These are phyloP conservation scores for Phytophthora sojae DNA, from an alignment of 352 stramenopile genomes.

Conservation along the genomic window DNA sequence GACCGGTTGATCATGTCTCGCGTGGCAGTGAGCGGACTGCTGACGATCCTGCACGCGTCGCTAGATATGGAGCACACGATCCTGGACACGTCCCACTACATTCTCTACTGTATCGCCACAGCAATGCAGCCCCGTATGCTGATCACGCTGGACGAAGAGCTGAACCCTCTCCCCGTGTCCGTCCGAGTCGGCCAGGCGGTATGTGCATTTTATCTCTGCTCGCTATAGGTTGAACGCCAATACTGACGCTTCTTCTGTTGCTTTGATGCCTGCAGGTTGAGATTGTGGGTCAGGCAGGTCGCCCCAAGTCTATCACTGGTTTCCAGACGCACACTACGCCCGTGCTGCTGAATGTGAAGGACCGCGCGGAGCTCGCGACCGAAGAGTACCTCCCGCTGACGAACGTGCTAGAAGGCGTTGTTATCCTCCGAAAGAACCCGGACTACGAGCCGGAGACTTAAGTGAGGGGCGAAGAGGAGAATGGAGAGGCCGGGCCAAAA, in stretches of 20 bases:
- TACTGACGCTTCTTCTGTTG: background rate
- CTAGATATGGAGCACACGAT: slow-evolving; percentile 99
- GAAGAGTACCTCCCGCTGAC: slow-evolving; percentile 97
- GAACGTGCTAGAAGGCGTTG: slow-evolving; percentile 98
- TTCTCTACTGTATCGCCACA: slow-evolving; percentile 98
- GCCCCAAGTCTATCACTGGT: slow-evolving; percentile 99
- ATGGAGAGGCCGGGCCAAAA: slow-evolving; percentile 12
- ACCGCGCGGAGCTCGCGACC: slow-evolving; percentile 98
- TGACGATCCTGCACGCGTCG: slow-evolving; percentile 96
- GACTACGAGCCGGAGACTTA: slow-evolving; percentile 89
- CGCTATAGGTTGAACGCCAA: background rate
- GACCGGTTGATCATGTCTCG: slow-evolving; percentile 92
- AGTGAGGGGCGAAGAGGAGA: slow-evolving; percentile 23
- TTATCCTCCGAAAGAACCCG: slow-evolving; percentile 99
- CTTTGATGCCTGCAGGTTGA: slow-evolving; percentile 83
- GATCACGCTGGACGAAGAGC: slow-evolving; percentile 97
- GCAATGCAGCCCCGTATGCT: slow-evolving; percentile 99
- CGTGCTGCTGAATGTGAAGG: slow-evolving; percentile 97
- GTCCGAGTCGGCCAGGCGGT: slow-evolving; percentile 99
- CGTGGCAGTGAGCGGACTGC: slow-evolving; percentile 94
- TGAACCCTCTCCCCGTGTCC: slow-evolving; percentile 96
- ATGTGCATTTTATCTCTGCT: slow-evolving; percentile 31
- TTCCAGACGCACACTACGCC: slow-evolving; percentile 99
- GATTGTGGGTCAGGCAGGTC: slow-evolving; percentile 98
- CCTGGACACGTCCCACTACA: slow-evolving; percentile 98